Conservation (phyloP, 2,329 filamentous ascomycete species). For the Colletotrichum spinosum region DNA sequence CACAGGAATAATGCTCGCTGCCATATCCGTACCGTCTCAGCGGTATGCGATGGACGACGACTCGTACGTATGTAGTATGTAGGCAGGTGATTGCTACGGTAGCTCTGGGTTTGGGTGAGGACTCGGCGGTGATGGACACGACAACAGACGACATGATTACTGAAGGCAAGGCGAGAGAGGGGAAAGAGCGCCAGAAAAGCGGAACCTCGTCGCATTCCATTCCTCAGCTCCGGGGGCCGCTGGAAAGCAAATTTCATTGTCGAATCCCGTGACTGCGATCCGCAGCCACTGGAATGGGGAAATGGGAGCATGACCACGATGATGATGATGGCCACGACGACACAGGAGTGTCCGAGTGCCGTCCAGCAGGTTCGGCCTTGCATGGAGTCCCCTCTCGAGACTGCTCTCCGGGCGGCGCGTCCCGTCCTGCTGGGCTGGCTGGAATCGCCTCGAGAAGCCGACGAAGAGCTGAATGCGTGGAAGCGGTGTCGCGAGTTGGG, state of each 20-base stretch:
- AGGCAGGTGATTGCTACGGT: no score
- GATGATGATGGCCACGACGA: no score
- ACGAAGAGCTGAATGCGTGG: constrained; percentile 5
- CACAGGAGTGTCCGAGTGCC: background rate
- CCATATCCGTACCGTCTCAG: no score
- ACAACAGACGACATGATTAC: constrained; percentile 23
- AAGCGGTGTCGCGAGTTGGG: constrained; percentile 25
- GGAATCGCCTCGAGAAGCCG: constrained; percentile 23
- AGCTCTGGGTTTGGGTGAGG: no score
- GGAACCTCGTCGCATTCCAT: constrained; percentile 19
- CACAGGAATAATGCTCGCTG: background rate
- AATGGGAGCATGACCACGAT: constrained; percentile 14
- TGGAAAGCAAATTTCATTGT: constrained; percentile 33
- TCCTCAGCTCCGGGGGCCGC: constrained; percentile 24
- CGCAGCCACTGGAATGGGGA: constrained; percentile 15
- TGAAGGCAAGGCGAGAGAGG: constrained; percentile 18
- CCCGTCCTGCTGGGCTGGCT: constrained; percentile 27
- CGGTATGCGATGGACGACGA: no score
- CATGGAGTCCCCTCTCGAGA: constrained; percentile 24
- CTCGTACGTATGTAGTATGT: no score
- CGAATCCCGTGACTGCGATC: constrained; percentile 29
- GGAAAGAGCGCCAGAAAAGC: constrained; percentile 31
- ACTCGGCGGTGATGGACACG: constrained; percentile 10
- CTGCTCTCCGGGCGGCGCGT: constrained; percentile 33
- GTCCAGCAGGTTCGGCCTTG: constrained; percentile 16